Evolutionary conservation across 805 yeast species (phyloP).

Genomic region (Candida patagonica): DNA sequence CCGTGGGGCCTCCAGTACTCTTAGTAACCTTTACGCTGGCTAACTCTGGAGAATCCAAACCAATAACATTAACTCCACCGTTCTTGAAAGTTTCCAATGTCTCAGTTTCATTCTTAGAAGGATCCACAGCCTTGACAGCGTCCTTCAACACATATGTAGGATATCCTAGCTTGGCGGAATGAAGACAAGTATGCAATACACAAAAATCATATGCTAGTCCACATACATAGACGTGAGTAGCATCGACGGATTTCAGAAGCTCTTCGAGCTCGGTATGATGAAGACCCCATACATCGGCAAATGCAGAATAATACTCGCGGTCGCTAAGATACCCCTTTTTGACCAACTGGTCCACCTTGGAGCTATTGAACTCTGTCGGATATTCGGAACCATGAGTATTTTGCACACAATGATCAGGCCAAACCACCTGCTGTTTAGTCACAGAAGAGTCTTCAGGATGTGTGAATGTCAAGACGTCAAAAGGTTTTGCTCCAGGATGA

Average conservation of each 20-base stretch:
- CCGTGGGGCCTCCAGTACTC: too few relatives aligned
- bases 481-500: conserved; percentile 45
- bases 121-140: conserved; percentile 37
- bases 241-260: conserved; percentile 36
- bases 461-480: conserved; percentile 36
- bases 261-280: conserved; percentile 58
- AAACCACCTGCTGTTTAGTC: conserved; percentile 40
- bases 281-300: conserved; percentile 66
- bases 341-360: conserved; percentile 36
- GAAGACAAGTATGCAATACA: conserved; percentile 68
- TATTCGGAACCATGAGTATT: conserved; percentile 56
- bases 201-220: conserved; percentile 88
- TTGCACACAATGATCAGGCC: conserved; percentile 93
- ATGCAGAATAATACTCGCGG: conserved; percentile 83
- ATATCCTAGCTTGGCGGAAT: conserved; percentile 54
- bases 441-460: conserved; percentile 38
- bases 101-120: conserved; percentile 1
- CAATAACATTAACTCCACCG: not conserved
- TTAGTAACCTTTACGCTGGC: not conserved
- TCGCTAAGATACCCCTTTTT: conserved; percentile 64
- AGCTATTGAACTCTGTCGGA: conserved; percentile 40
- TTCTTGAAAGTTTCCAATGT: not conserved
- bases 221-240: conserved; percentile 58
- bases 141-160: conserved; percentile 51
- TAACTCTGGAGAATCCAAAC: not conserved